Evolutionary conservation across 2,329 filamentous ascomycete genomes (phyloP).

Genomic region (Botrytis tulipae): DNA sequence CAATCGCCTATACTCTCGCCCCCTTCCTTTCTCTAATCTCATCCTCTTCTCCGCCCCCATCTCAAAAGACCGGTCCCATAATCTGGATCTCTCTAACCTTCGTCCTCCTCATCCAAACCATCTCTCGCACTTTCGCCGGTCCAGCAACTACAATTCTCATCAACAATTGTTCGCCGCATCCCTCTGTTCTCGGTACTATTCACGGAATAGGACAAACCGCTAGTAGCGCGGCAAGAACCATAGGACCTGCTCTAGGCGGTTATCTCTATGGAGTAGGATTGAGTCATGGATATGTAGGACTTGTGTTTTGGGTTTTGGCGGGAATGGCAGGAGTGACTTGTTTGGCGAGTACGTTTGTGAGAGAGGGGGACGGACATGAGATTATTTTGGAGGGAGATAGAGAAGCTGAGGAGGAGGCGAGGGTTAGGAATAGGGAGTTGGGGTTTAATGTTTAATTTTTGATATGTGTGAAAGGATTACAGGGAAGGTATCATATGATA

Average conservation of each 20-base stretch:
- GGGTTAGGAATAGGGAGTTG: slow-evolving; percentile 28
- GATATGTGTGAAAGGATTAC: neutral
- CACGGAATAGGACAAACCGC: slow-evolving; percentile 58
- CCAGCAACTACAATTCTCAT: slow-evolving; percentile 32
- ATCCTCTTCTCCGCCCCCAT: slow-evolving; percentile 33
- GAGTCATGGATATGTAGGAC: slow-evolving; percentile 54
- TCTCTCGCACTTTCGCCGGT: slow-evolving; percentile 60
- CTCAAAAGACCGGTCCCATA: slow-evolving; percentile 32
- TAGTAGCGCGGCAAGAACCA: slow-evolving; percentile 55
- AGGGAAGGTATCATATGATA: neutral
- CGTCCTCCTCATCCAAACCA: slow-evolving; percentile 62
- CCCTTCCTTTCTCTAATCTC: slow-evolving; percentile 72
- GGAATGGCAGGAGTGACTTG: slow-evolving; percentile 51
- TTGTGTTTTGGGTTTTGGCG: slow-evolving; percentile 45
- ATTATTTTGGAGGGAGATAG: slow-evolving; percentile 63
- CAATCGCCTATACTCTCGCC: slow-evolving; percentile 64
- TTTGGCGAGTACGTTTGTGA: slow-evolving; percentile 54
- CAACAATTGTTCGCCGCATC: slow-evolving; percentile 60
- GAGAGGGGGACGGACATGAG: slow-evolving; percentile 63
- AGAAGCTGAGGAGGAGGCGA: slow-evolving; percentile 42
- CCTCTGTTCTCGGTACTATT: slow-evolving; percentile 56
- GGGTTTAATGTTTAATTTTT: slow-evolving; percentile 11
- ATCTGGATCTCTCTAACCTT: slow-evolving; percentile 33
- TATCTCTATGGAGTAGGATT: slow-evolving; percentile 60
- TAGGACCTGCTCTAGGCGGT: slow-evolving; percentile 60